Conservation (phyloP, 352 stramenopile species). For the Phytophthora quininea region DNA sequence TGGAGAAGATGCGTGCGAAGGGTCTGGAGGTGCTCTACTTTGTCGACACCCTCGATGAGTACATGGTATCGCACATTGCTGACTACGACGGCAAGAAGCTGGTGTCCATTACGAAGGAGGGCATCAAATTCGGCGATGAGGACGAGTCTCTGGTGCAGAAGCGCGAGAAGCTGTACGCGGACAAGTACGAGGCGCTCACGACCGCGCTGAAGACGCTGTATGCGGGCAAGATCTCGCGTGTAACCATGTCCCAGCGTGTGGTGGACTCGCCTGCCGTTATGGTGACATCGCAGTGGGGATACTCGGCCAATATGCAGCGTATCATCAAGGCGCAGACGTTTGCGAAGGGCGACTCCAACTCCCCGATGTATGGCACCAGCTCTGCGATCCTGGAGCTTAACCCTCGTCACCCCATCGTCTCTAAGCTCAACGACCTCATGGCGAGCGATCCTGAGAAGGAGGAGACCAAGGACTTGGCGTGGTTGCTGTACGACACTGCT, state of each 20-base stretch:
- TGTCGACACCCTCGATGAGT: conserved; percentile 99
- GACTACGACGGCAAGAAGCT: conserved; percentile 97
- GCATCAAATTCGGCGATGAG: conserved; percentile 98
- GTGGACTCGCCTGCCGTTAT: conserved; percentile 95
- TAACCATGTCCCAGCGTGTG: conserved; percentile 95
- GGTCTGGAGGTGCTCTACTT: conserved; percentile 99
- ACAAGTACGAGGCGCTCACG: conserved; percentile 96
- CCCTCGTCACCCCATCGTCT: conserved; percentile 98
- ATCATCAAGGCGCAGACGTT: conserved; percentile 99
- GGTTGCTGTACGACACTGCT: conserved; percentile 98
- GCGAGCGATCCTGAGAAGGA: conserved; percentile 68
- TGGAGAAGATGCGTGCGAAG: conserved; percentile 97
- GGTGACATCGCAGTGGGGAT: conserved; percentile 96
- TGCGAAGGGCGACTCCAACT: conserved; percentile 66
- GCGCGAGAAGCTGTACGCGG: conserved; percentile 95
- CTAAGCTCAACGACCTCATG: conserved; percentile 93
- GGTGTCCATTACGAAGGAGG: conserved; percentile 97
- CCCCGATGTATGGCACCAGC: conserved; percentile 40
- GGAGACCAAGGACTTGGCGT: conserved; percentile 93
- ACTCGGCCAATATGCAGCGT: conserved; percentile 99
- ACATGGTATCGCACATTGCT: conserved; percentile 94
- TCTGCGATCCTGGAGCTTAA: conserved; percentile 99
- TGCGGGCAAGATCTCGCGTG: conserved; percentile 93
- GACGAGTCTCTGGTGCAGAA: conserved; percentile 96
- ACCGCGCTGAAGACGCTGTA: conserved; percentile 97